Evolutionary conservation across 495 filamentous ascomycete genomes (phyloP).

Genomic region (Cercophora newfieldiana): DNA sequence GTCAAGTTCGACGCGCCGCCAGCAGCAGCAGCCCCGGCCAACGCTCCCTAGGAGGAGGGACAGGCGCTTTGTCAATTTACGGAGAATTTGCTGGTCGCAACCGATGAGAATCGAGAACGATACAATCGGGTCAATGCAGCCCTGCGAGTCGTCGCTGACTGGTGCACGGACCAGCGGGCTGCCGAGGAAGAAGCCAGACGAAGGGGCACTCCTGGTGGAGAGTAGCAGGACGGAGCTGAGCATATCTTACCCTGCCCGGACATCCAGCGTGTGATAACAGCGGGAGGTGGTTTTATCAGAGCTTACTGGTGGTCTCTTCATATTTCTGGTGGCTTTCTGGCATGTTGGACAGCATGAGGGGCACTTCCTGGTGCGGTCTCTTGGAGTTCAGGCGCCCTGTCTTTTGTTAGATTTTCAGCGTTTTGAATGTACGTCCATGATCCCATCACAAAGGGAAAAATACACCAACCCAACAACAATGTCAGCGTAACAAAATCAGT

Average conservation of each 20-base stretch:
- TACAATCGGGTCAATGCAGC: too few relatives aligned
- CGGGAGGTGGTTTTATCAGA: background rate
- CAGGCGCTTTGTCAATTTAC: too few relatives aligned
- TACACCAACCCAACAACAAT: background rate
- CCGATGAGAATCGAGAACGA: too few relatives aligned
- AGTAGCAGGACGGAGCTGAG: background rate
- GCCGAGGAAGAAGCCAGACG: background rate
- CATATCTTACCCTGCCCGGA: background rate
- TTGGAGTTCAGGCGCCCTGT: background rate
- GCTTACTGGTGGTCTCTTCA: background rate
- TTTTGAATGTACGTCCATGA: background rate
- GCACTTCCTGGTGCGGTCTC: background rate
- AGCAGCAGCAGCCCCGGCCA: background rate
- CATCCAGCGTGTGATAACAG: background rate
- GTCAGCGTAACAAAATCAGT: too few relatives aligned
- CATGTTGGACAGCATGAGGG: background rate
- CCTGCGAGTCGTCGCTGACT: too few relatives aligned
- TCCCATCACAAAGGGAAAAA: background rate
- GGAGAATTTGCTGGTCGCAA: too few relatives aligned
- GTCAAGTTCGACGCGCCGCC: constrained; percentile 26
- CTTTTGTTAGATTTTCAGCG: background rate
- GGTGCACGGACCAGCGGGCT: too few relatives aligned
- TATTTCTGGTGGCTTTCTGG: background rate
- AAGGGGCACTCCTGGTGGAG: background rate
- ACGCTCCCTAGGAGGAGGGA: background rate